These are phyloP conservation scores for Claviceps purpurea DNA, from an alignment of 2,329 filamentous ascomycete species.

Conservation along the genomic window DNA sequence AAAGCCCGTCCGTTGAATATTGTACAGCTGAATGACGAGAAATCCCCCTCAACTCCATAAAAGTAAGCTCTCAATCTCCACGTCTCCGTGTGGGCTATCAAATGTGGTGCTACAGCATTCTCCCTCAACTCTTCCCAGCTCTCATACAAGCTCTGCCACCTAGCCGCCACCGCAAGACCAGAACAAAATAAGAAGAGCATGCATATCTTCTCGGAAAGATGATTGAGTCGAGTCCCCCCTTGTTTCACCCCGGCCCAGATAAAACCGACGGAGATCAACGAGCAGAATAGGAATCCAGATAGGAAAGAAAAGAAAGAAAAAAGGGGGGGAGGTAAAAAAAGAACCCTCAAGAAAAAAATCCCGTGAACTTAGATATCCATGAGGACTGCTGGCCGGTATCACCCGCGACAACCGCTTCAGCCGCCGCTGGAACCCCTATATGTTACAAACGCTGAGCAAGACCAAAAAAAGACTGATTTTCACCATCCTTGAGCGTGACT, in stretches of 20 bases:
- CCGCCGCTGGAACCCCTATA: background rate
- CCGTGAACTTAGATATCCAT: slow-evolving; percentile 4
- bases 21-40: background rate
- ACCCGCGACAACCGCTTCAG: background rate
- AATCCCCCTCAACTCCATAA: background rate
- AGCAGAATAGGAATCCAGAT: background rate
- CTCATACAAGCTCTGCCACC: background rate
- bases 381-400: background rate
- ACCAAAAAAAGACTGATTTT: background rate
- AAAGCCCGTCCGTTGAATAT: background rate
- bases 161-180: background rate
- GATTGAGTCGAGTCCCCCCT: background rate
- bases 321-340: background rate
- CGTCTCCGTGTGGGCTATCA: background rate
- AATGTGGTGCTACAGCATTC: background rate
- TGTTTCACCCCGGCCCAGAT: background rate
- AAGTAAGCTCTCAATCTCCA: background rate
- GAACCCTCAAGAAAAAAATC: slow-evolving; percentile 1
- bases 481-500: slow-evolving; percentile 3
- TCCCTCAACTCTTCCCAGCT: background rate
- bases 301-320: background rate
- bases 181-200: too few relatives aligned
- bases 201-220: too few relatives aligned
- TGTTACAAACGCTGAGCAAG: slow-evolving; percentile 1
- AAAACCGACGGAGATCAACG: too few relatives aligned